Evolutionary conservation across 306 rosid genomes (phyloP).

Genomic region (Pterocarpus macrocarpus): DNA sequence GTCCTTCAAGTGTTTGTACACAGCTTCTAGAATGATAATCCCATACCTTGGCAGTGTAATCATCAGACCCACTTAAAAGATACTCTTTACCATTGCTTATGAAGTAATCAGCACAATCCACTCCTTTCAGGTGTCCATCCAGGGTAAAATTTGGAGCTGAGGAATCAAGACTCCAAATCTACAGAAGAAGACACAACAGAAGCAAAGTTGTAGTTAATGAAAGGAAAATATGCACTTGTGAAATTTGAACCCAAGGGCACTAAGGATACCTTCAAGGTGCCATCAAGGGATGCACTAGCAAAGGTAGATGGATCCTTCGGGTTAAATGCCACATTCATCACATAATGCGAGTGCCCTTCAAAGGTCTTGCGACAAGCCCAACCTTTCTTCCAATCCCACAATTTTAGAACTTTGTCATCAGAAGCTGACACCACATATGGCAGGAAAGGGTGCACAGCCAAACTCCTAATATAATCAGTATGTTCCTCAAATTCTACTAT

Average conservation of each 20-base stretch:
- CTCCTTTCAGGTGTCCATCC: slow-evolving; percentile 73
- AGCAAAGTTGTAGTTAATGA: slow-evolving; percentile 8
- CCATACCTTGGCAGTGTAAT: slow-evolving; percentile 67
- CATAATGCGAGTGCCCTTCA: slow-evolving; percentile 74
- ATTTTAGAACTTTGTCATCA: slow-evolving; percentile 63
- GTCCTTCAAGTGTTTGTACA: slow-evolving; percentile 67
- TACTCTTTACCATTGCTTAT: slow-evolving; percentile 46
- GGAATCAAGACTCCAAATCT: slow-evolving; percentile 72
- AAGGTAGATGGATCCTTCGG: slow-evolving; percentile 53
- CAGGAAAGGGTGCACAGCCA: slow-evolving; percentile 64
- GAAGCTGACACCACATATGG: slow-evolving; percentile 71
- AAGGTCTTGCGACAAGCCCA: slow-evolving; percentile 62
- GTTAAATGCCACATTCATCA: slow-evolving; percentile 71
- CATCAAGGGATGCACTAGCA: slow-evolving; percentile 71
- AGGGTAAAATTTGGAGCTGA: slow-evolving; percentile 55
- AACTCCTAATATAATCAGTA: slow-evolving; percentile 65
- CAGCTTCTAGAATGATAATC: slow-evolving; percentile 52
- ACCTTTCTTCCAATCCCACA: slow-evolving; percentile 71
- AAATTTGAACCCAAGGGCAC: background rate
- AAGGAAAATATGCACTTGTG: background rate
- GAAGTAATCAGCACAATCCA: slow-evolving; percentile 65
- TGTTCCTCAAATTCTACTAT: slow-evolving; percentile 65
- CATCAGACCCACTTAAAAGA: slow-evolving; percentile 77
- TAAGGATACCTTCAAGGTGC: slow-evolving; percentile 61
- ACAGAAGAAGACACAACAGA: background rate